Evolutionary conservation across 192 early-diverging fungal species (phyloP).

Genomic region (Pilaira anomala): DNA sequence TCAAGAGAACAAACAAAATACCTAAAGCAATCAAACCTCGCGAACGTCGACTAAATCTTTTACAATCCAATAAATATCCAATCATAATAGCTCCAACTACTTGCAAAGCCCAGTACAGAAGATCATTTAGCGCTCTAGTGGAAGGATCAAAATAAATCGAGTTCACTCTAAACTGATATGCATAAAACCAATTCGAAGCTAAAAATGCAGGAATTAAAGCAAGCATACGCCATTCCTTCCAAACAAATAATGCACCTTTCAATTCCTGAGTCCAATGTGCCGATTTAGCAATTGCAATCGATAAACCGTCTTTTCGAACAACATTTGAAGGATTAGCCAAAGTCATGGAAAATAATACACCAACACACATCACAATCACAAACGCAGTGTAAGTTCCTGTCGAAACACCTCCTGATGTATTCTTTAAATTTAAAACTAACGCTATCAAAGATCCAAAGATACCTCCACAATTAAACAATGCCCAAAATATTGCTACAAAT

Average conservation of each 20-base stretch:
- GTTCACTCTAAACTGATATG: slow-evolving; percentile 68
- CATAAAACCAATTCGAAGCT: slow-evolving; percentile 80
- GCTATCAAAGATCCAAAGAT: slow-evolving; percentile 76
- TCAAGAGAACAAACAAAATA: slow-evolving; percentile 48
- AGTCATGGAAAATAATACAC: slow-evolving; percentile 48
- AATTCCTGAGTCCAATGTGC: slow-evolving; percentile 56
- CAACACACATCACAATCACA: slow-evolving; percentile 59
- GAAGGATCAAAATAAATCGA: slow-evolving; percentile 63
- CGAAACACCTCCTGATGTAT: slow-evolving; percentile 48
- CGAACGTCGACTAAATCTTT: slow-evolving; percentile 49
- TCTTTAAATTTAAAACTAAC: slow-evolving; percentile 65
- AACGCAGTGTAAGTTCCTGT: slow-evolving; percentile 72
- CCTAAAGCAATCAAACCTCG: slow-evolving; percentile 60
- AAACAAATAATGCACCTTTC: slow-evolving; percentile 46
- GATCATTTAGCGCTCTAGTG: slow-evolving; percentile 66
- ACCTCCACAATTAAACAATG: slow-evolving; percentile 80
- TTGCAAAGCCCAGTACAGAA: slow-evolving; percentile 71
- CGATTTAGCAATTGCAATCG: slow-evolving; percentile 57
- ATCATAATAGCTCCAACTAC: slow-evolving; percentile 59
- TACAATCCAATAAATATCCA: slow-evolving; percentile 60
- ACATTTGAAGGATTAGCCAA: slow-evolving; percentile 56
- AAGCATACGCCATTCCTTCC: slow-evolving; percentile 61
- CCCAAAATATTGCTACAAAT: slow-evolving; percentile 85
- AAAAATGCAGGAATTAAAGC: slow-evolving; percentile 64
- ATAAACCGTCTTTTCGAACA: slow-evolving; percentile 61